phyloP scores from a whole-genome alignment of 257 asterid genomes.

The Solanum gandarillasii region DNA sequence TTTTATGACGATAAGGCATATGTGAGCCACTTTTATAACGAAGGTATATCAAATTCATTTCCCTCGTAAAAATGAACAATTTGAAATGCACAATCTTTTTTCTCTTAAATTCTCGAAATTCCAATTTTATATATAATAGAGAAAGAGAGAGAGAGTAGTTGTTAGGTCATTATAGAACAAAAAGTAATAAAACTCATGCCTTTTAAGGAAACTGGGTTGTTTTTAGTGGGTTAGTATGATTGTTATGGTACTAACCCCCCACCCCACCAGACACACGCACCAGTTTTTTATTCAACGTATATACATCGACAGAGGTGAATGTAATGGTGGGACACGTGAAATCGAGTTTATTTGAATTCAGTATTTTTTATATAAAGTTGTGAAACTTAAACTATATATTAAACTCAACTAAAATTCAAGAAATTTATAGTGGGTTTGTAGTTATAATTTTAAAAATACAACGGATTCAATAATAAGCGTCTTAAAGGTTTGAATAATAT shows the following conservation, averaged over 20 bases:
- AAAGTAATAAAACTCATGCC: slow-evolving; percentile 20
- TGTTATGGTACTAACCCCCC: not conserved
- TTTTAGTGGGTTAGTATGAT: slow-evolving; percentile 26
- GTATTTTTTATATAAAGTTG: not conserved
- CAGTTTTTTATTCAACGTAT: not conserved
- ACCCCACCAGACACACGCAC: not conserved
- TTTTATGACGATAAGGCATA: fast-evolving
- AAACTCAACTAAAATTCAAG: not conserved
- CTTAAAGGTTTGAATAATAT: not conserved
- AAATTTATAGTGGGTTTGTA: not conserved
- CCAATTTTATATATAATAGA: not conserved
- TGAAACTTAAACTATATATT: not conserved
- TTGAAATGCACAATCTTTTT: not conserved
- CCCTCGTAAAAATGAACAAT: too few species aligned
- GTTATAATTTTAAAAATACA: not conserved
- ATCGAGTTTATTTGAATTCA: not conserved
- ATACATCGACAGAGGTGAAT: not conserved
- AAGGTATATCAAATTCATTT: too few species aligned
- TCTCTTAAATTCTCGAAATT: not conserved
- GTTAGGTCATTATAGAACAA: slow-evolving; percentile 13
- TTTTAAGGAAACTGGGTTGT: slow-evolving; percentile 26
- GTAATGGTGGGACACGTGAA: not conserved
- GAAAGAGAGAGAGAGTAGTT: not conserved
- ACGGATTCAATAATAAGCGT: not conserved
- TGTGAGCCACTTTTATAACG: too few species aligned